Evolutionary conservation across 164 flowering plant genomes (phyloP), one percentile per base, ranked within the genome.

Genomic region (Stephania yunnanensis): DNA sequence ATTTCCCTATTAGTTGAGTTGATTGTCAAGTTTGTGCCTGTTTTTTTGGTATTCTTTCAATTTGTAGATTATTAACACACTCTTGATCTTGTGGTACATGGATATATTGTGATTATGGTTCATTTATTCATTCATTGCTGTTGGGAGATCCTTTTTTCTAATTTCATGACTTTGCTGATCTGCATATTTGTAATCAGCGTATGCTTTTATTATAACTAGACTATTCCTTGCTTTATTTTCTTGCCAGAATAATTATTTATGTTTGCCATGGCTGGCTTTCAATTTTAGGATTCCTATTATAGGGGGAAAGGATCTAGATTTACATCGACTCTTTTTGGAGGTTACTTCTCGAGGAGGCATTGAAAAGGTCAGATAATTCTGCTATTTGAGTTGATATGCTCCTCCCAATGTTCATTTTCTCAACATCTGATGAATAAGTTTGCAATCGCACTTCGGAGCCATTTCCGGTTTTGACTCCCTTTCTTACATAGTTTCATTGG

Each of bases 271-370:
- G 58, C 13, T 6, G 12, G 4, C 19, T 31, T 19, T 30, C 46
- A 20, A 31, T 73, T 85, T 55, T 75, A 95, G 99, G 97, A 88
- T 92, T 46, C 97, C 99, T 3, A 86, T 86, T 66, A 90, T 95
- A 65, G 99, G 99, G 1, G 99, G 97, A 52, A 90, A 82, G 82
- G 97, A 90, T 68, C 86, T 93, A 44, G 93, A 95, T 78, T 83
- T 93, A 87, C 93, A 92, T 83, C 89, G 85, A 15, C 93, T 95
- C 69, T 95, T 95, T 81, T 86, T 93, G 67, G 97, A 95, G 85
- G 97, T 92, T 36, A 95, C 99, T 77, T 83, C 91, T 77, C 93
- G 97, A 74, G 97, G 99, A 73, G 97, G 99, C 46, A 80, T 95
- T 80, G 90, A 88, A 72, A 91, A 88, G 96, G 99, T 91, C 71